Percentiles rank a stretch among this genome's conserved stretches.
Conservation (phyloP, 257 asterid species). For the Ilex asprella region DNA sequence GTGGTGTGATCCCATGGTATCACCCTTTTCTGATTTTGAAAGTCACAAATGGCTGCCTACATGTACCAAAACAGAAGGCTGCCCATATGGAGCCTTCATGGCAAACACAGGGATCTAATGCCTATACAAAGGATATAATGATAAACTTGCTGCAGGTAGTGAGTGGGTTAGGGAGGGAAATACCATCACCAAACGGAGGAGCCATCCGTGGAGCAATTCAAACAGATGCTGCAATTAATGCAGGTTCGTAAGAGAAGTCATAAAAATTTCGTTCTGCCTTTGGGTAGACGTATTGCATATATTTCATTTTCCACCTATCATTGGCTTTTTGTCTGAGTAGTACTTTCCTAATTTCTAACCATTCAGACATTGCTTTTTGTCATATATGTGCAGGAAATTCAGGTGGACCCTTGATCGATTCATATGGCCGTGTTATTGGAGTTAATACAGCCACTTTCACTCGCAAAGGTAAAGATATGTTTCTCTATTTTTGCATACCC, state of each 20-base stretch:
- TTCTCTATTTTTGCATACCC: background rate
- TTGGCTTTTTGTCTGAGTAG: too few species aligned
- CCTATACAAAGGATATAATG: background rate
- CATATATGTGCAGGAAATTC: conserved; percentile 57
- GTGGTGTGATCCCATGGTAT: too few species aligned
- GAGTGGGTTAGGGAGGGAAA: conserved; percentile 91
- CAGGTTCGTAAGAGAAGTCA: conserved; percentile 34
- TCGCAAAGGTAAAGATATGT: conserved; percentile 53
- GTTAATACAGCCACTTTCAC: conserved; percentile 89
- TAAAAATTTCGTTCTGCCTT: background rate
- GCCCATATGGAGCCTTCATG: too few species aligned
- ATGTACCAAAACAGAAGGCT: too few species aligned
- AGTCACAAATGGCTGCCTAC: too few species aligned
- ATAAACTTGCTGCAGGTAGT: conserved; percentile 43
- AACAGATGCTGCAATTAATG: conserved; percentile 89
- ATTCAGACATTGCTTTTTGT: background rate
- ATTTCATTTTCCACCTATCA: too few species aligned
- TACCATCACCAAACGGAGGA: conserved; percentile 85
- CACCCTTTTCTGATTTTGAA: too few species aligned
- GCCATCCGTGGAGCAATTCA: conserved; percentile 92
- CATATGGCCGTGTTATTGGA: conserved; percentile 77
- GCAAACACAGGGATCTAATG: too few species aligned
- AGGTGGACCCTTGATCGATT: conserved; percentile 81
- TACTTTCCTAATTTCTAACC: too few species aligned
- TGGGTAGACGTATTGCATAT: background rate